Evolutionary conservation across 352 stramenopile genomes (phyloP).

Genomic region (Pythium periplocum): DNA sequence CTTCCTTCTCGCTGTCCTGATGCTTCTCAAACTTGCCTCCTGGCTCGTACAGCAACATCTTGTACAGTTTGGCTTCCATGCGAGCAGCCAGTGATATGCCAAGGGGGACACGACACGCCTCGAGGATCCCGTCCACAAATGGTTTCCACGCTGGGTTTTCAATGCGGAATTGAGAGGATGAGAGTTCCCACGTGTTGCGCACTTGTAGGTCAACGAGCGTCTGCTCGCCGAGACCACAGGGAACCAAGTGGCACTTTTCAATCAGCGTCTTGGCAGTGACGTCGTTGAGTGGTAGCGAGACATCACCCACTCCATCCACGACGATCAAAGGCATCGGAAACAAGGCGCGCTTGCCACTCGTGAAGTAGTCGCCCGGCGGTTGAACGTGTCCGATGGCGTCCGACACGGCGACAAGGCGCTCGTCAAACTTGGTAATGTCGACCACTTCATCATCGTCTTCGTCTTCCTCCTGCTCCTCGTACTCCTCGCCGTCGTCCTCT

Average conservation of each 20-base stretch:
- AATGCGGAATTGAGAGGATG: slow-evolving; percentile 5
- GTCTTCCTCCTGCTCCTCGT: slow-evolving; percentile 6
- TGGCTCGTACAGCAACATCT: slow-evolving; percentile 42
- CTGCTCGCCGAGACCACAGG: slow-evolving; percentile 12
- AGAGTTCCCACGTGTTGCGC: slow-evolving; percentile 18
- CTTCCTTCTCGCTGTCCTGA: slow-evolving; percentile 44
- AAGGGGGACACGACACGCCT: slow-evolving; percentile 5
- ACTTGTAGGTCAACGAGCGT: slow-evolving; percentile 14
- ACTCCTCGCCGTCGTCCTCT: slow-evolving; percentile 2
- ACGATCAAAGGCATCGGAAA: slow-evolving; percentile 6
- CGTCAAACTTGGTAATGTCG: not conserved
- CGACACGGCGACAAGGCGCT: slow-evolving; percentile 6
- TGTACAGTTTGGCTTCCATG: slow-evolving; percentile 27
- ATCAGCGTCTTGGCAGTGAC: slow-evolving; percentile 3
- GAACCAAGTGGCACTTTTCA: slow-evolving; percentile 10
- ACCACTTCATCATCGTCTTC: not conserved
- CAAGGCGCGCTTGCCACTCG: not conserved
- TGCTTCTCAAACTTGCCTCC: slow-evolving; percentile 36
- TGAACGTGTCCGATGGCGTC: slow-evolving; percentile 8
- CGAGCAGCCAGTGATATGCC: slow-evolving; percentile 4
- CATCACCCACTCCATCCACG: slow-evolving; percentile 4
- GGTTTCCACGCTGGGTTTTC: slow-evolving; percentile 9
- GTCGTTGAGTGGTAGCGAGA: slow-evolving; percentile 6
- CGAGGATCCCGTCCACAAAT: slow-evolving; percentile 12
- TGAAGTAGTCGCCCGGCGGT: slow-evolving; percentile 10